These are phyloP conservation scores for Adansonia grandidieri DNA, from an alignment of 441 rosid species.

Conservation along the genomic window DNA sequence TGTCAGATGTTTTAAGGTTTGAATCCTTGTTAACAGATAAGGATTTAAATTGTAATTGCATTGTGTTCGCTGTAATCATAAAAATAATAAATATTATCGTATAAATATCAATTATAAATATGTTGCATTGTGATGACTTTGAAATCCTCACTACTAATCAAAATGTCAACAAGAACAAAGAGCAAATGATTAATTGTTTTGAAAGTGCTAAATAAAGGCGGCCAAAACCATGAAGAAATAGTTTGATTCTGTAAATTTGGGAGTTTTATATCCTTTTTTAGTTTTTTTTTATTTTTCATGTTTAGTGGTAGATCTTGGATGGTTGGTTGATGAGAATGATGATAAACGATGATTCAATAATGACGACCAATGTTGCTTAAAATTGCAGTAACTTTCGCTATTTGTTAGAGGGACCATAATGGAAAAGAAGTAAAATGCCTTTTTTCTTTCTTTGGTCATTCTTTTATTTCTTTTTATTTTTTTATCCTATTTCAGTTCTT, in stretches of 20 bases:
- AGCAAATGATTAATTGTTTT: not conserved
- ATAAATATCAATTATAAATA: too few relatives aligned
- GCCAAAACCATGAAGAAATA: conserved; percentile 35
- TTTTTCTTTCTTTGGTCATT: not conserved
- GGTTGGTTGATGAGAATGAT: conserved; percentile 22
- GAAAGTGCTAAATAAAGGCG: conserved; percentile 44
- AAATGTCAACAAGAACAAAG: not conserved
- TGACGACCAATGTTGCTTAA: conserved; percentile 31
- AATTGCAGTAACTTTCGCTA: not conserved
- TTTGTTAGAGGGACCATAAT: not conserved
- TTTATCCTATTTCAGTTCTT: too few relatives aligned
- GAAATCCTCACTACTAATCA: not conserved
- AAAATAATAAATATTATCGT: too few relatives aligned
- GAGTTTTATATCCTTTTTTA: not conserved
- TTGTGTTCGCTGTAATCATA: too few relatives aligned
- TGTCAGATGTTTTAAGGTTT: conserved; percentile 77
- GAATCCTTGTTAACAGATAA: conserved; percentile 23
- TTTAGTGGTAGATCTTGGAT: conserved; percentile 10
- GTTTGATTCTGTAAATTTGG: conserved; percentile 25
- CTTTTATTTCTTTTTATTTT: too few relatives aligned
- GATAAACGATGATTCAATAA: conserved; percentile 27
- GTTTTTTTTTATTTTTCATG: not conserved
- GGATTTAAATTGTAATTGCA: too few relatives aligned
- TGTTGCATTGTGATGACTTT: not conserved
- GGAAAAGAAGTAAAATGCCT: not conserved